Evolutionary conservation across 139 green algal species (phyloP).

Genomic region (Coelastrella sp.): DNA sequence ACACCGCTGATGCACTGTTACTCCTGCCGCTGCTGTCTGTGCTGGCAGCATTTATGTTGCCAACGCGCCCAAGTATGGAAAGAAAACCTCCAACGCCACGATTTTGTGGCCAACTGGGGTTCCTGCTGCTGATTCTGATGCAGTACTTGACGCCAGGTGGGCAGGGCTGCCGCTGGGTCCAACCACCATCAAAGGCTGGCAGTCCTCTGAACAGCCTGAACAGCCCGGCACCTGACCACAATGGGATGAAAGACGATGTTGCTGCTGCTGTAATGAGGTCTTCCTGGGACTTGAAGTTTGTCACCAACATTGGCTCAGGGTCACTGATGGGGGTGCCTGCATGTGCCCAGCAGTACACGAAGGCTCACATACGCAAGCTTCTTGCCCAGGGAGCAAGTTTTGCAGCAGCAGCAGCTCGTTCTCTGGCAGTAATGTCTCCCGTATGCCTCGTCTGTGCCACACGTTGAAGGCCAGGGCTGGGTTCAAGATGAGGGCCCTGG

Average conservation of each 20-base stretch:
- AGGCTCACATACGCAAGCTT: neutral
- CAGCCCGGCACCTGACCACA: neutral
- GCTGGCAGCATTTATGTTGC: neutral
- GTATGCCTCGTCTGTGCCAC: too few relatives aligned
- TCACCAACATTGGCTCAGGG: neutral
- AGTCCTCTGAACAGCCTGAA: constrained; percentile 6
- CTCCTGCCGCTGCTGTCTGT: neutral
- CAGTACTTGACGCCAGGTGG: constrained; percentile 34
- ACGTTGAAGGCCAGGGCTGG: too few relatives aligned
- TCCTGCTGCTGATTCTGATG: constrained; percentile 24
- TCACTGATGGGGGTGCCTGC: neutral
- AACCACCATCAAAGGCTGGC: constrained; percentile 21
- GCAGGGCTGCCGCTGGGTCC: neutral
- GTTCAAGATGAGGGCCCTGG: too few relatives aligned
- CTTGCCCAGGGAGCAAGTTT: neutral
- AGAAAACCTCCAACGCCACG: neutral
- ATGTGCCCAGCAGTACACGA: neutral
- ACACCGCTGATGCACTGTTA: neutral
- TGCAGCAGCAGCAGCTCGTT: neutral
- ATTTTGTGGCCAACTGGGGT: constrained; percentile 19
- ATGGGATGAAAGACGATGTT: constrained; percentile 15
- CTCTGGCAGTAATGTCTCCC: too few relatives aligned
- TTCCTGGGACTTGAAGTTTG: constrained; percentile 6
- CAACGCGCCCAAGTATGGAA: neutral
- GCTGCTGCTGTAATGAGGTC: constrained; percentile 29